A percentile compares a stretch with the other conserved stretches of the same genome.
Conservation (phyloP, 176 grass and related monocot genomes). For the Eragrostis nindensis region DNA sequence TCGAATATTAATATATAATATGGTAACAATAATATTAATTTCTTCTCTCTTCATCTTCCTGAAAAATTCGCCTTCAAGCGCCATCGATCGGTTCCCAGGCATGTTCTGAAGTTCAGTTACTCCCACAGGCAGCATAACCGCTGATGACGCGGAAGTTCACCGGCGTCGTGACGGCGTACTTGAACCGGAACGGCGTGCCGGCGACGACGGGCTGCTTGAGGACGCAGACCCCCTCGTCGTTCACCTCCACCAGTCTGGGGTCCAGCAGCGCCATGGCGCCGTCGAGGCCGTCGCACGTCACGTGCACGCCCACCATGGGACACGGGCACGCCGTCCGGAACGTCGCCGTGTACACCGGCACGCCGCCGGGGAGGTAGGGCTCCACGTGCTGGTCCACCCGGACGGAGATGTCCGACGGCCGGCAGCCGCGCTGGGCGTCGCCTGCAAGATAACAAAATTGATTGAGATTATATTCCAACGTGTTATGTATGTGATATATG, state of each 20-base stretch:
- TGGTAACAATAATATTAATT: too few relatives aligned
- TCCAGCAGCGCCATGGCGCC: slow-evolving; percentile 49
- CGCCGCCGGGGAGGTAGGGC: not conserved
- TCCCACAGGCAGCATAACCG: not conserved
- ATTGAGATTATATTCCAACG: too few relatives aligned
- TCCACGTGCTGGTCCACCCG: slow-evolving; percentile 33
- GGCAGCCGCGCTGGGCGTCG: slow-evolving; percentile 1
- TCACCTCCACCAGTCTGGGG: slow-evolving; percentile 4
- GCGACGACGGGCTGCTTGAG: slow-evolving; percentile 12
- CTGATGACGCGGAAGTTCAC: slow-evolving; percentile 19
- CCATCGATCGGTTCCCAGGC: too few relatives aligned
- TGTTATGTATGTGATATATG: too few relatives aligned
- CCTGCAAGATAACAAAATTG: not conserved
- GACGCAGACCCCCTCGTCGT: slow-evolving; percentile 22
- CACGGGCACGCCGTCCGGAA: slow-evolving; percentile 49
- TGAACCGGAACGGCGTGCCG: slow-evolving; percentile 17
- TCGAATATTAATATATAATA: too few relatives aligned
- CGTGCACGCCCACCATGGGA: slow-evolving; percentile 29
- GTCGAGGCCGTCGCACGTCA: slow-evolving; percentile 52
- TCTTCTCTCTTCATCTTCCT: too few relatives aligned
- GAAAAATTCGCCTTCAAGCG: too few relatives aligned
- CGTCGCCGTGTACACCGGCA: slow-evolving; percentile 53
- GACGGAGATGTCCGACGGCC: slow-evolving; percentile 35
- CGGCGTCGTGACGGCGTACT: slow-evolving; percentile 1
- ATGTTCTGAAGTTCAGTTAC: too few relatives aligned